Base-by-base conservation (phyloP, 2,329 filamentous ascomycete genomes). In the Beauveria medogensis region DNA sequence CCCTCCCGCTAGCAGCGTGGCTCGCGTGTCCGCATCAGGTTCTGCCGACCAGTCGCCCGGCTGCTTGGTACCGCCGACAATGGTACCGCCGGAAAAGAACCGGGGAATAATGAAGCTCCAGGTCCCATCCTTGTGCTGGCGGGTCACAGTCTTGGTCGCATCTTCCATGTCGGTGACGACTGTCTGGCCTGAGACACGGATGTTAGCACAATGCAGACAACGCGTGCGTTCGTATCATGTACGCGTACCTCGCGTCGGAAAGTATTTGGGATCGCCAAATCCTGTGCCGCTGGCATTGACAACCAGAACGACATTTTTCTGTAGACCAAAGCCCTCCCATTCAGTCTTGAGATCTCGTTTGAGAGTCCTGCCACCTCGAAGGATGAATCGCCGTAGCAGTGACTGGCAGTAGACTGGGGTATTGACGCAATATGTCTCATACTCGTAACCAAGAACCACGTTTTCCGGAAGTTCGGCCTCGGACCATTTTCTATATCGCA, bases 61-160 rank as follows among this genome's bases (percentile, higher is more conserved):
- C 68, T 87, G 80, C 69, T 85, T 87, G 20, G 84, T 88, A 0
- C 85, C 85, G 14, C 85, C 86, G 37, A 88, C 81, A 47, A 88
- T 75, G 0, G 85, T 88, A 2, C 85, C 85, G 4, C 85, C 85
- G 30, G 80, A 74, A 28, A 83, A 79, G 50, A 80, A 81, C 2
- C 86, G 79, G 2, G 85, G 84, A 30, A 88, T 81, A 56, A 80
- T 79, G 66, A 88, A 87, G 2, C 78, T 78, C 82, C 83, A 86
- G 14, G 75, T 77, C 2, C 86, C 86, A 67, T 88, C 84, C 0
- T 77, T 76, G 66, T 84, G 82, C 65, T 89, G 84, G 28, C 81
- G 77, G 3, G 86, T 89, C 22, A 89, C 75, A 0, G 72, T 74
- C 40, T 69, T 71, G 0, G 69, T 69, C 0, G 70, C 71, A 3